Percentiles rank a stretch among this genome's conserved stretches.
These are phyloP conservation scores for Globisporangium okanoganense DNA, from an alignment of 352 stramenopile genomes.

Conservation along the genomic window DNA sequence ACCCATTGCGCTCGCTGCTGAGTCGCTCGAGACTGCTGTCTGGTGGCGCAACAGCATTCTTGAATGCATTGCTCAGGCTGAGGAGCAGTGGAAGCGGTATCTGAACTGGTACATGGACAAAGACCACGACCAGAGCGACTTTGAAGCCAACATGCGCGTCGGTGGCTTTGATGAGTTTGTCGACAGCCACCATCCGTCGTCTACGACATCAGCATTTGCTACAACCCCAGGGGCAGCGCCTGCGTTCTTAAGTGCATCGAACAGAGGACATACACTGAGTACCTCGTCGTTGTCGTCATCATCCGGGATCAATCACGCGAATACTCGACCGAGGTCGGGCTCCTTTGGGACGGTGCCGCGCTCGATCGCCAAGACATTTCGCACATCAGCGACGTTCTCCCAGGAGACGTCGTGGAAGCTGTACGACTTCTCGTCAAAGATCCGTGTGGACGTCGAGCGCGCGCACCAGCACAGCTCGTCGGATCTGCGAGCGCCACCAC, in stretches of 20 bases:
- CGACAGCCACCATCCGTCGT: slow-evolving; percentile 11
- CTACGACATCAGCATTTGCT: neutral
- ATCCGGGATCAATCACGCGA: neutral
- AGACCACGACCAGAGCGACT: slow-evolving; percentile 39
- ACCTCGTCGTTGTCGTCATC: slow-evolving; percentile 17
- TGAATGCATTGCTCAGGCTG: slow-evolving; percentile 78
- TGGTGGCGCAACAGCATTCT: slow-evolving; percentile 87
- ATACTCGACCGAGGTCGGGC: slow-evolving; percentile 30
- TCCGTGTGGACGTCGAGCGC: slow-evolving; percentile 69
- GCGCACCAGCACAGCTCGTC: slow-evolving; percentile 36
- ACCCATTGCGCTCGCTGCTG: slow-evolving; percentile 70
- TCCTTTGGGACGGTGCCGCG: slow-evolving; percentile 74
- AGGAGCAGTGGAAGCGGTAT: slow-evolving; percentile 85
- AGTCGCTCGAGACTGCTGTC: slow-evolving; percentile 77
- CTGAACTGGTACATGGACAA: slow-evolving; percentile 86
- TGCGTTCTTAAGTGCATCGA: slow-evolving; percentile 1
- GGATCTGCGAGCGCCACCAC: slow-evolving; percentile 30
- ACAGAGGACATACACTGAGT: slow-evolving; percentile 7
- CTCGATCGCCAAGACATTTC: slow-evolving; percentile 77
- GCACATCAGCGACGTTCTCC: slow-evolving; percentile 72
- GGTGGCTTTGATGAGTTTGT: slow-evolving; percentile 12
- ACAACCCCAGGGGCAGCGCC: slow-evolving; percentile 1
- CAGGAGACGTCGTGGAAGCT: slow-evolving; percentile 72
- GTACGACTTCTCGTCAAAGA: slow-evolving; percentile 68
- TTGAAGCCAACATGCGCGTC: neutral